Base-by-base conservation (phyloP, 441 rosid species). In the Manihot esculenta region DNA sequence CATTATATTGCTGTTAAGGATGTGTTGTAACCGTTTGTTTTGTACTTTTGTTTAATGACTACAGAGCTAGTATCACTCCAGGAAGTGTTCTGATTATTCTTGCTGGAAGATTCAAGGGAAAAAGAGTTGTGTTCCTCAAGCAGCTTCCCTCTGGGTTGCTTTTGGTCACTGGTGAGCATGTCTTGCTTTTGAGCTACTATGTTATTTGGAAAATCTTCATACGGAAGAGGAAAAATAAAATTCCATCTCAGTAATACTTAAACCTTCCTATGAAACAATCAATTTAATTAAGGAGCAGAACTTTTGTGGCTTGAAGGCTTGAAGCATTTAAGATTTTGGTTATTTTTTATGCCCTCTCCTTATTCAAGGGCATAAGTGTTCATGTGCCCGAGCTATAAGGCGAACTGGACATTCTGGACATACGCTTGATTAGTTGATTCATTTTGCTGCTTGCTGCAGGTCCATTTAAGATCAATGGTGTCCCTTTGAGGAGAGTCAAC, bases 61-160 rank as follows among this genome's bases (percentile, higher is more conserved):
- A 70, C 35, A 91, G 97, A 80, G 80, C 91, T 0, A 89, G 94
- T 74, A 86, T 93, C 59, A 86, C 96, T 33, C 97, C 97, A 1
- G 98, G 98, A 24, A 81, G 94, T 1, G 94, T 93, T 57, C 74
- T 93, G 80, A 91, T 91, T 65, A 84, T 93, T 13, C 93, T 91
- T 60, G 91, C 92, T 51, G 98, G 98, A 68, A 86, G 94, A 78
- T 91, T 89, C 79, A 93, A 87, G 84, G 98, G 97, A 2, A 91
- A 93, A 89, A 89, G 97, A 71, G 96, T 89, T 79, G 97, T 93
- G 64, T 93, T 89, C 72, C 73, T 93, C 68, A 89, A 91, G 88
- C 97, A 93, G 79, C 98, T 91, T 74, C 1, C 96, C 41, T 91
- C 96, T 59, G 98, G 97, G 41, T 79, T 93, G 85, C 97, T 91